Conservation (phyloP, 352 stramenopile species). For the Phytopythium kandeliae region DNA sequence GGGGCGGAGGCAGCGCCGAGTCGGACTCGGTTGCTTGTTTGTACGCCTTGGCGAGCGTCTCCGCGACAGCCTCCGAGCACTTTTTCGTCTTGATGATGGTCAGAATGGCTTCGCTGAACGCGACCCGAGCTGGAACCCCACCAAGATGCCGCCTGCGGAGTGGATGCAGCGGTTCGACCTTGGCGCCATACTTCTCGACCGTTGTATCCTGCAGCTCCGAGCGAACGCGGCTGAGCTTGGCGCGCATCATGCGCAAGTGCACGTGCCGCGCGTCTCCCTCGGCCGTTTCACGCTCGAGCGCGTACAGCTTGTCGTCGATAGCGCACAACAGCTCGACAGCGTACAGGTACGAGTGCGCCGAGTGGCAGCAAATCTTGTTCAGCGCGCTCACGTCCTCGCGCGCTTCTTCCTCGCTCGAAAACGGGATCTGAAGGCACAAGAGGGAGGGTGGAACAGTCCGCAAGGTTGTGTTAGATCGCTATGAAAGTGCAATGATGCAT, state of each 20-base stretch:
- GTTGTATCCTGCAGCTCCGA: conserved; percentile 74
- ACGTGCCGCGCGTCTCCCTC: conserved; percentile 22
- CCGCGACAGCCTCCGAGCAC: conserved; percentile 50
- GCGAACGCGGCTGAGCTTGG: conserved; percentile 65
- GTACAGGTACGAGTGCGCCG: conserved; percentile 81
- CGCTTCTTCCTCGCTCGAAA: conserved; percentile 73
- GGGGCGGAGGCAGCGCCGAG: conserved; percentile 23
- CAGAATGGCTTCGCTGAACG: conserved; percentile 64
- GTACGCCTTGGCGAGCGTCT: conserved; percentile 71
- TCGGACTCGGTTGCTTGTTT: conserved; percentile 12
- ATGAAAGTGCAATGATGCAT: too few relatives aligned
- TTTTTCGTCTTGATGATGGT: conserved; percentile 75
- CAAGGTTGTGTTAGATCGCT: too few relatives aligned
- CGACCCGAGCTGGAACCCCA: conserved; percentile 46
- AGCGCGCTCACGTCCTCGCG: conserved; percentile 64
- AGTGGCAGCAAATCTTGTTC: conserved; percentile 83
- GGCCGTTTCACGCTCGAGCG: conserved; percentile 32
- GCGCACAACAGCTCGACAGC: conserved; percentile 67
- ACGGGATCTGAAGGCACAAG: conserved; percentile 53
- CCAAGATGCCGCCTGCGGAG: conserved; percentile 44
- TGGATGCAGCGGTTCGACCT: conserved; percentile 70
- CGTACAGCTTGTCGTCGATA: conserved; percentile 65
- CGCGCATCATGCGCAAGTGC: conserved; percentile 52
- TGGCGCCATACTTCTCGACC: conserved; percentile 53
- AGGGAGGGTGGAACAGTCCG: too few relatives aligned